Evolutionary conservation across 2,329 filamentous ascomycete genomes (phyloP), one percentile per base, ranked within the genome.

Genomic region (Hypomyces rosellus): DNA sequence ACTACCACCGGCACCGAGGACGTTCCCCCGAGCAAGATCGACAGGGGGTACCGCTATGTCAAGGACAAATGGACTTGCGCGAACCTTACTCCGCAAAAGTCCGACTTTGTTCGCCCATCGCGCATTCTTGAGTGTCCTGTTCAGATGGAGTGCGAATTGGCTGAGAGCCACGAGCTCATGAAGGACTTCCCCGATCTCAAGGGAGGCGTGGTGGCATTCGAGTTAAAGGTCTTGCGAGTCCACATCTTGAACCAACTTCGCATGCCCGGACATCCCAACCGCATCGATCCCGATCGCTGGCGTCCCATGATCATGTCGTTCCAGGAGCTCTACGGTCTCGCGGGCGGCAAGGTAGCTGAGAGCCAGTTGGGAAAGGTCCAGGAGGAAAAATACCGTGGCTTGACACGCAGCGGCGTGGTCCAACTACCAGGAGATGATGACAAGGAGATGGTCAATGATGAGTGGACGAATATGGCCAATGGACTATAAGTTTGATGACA

Each of bases 281-380:
- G 69, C 4, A 59, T 74, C 46, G 70, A 74, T 52, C 63, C 70
- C 2, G 68, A 74, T 51, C 63, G 59, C 42, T 74, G 71, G 71
- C 59, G 61, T 46, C 71, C 72, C 2, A 59, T 74, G 58, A 69
- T 74, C 40, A 73, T 72, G 69, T 65, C 57, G 43, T 74, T 74
- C 51, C 69, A 70, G 55, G 63, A 74, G 49, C 57, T 73, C 7
- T 73, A 74, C 53, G 72, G 70, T 0, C 56, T 69, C 52, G 56
- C 49, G n/a, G 51, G 54, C 46, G 59, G 51, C 30, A 67, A 65
- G 46, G 43, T 61, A 14, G 55, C 37, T 3, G 39, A 53, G 15
- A 60, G 56, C 9, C 50, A 46, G 13, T 48, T 67, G 37, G 60
- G 56, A 13, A 50, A 49, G 49, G 61, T 69, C 48, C 34, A 55